Conservation (phyloP, 768 basidiomycete genomes). For the Cubamyces sp. region DNA sequence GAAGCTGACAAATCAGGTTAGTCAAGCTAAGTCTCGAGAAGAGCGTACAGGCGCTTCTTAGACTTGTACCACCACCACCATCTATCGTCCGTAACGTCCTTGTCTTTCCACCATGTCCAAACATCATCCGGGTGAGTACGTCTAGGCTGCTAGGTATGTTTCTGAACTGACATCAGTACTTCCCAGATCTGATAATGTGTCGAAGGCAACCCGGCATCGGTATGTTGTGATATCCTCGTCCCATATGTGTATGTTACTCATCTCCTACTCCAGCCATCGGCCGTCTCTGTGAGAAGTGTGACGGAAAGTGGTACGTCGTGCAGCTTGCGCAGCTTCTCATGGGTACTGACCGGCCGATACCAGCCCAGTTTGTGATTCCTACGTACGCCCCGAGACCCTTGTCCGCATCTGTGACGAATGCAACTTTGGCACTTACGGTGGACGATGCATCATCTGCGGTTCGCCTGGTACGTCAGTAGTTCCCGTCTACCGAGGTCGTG, state of each 20-base stretch:
- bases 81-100: background rate
- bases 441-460: constrained; percentile 97
- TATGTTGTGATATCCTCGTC: constrained; percentile 40
- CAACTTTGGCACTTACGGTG: constrained; percentile 98
- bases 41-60: background rate
- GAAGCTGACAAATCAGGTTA: too few relatives aligned
- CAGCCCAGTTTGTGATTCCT: constrained; percentile 98
- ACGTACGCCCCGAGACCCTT: constrained; percentile 96
- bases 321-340: background rate
- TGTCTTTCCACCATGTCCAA: constrained; percentile 36
- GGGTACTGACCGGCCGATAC: background rate
- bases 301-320: constrained; percentile 90
- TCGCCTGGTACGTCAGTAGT: constrained; percentile 67
- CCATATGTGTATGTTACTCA: constrained; percentile 19
- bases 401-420: constrained; percentile 99
- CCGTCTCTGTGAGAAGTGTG: constrained; percentile 97
- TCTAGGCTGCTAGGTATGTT: background rate
- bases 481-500: too few relatives aligned
- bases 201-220: constrained; percentile 97
- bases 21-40: background rate
- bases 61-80: constrained; percentile 18
- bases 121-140: constrained; percentile 38
- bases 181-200: constrained; percentile 95
- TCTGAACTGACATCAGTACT: background rate
- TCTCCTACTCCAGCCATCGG: constrained; percentile 74